Percentiles rank a stretch among this genome's conserved stretches.
phyloP scores from a whole-genome alignment of 1,284 basidiomycete genomes.

The Rugosomyces carneus region DNA sequence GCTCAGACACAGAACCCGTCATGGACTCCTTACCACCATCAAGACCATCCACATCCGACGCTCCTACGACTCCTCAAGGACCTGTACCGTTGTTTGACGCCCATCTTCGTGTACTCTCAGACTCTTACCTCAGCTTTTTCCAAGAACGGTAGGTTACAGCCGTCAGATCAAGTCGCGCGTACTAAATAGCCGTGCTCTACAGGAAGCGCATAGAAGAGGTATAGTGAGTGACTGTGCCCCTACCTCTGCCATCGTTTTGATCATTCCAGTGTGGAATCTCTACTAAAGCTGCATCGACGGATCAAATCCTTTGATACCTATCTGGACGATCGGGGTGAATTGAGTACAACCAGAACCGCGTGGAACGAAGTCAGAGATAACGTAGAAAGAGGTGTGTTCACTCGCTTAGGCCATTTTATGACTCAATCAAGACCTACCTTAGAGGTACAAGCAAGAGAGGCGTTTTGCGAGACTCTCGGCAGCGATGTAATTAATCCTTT shows the following conservation, averaged over 20 bases:
- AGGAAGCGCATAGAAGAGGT: conserved; percentile 79
- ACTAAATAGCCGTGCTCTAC: conserved; percentile 12
- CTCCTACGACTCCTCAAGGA: conserved; percentile 34
- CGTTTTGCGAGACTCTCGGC: conserved; percentile 66
- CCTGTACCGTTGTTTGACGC: conserved; percentile 67
- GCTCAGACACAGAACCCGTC: conserved; percentile 11
- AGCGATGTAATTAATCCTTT: conserved; percentile 69
- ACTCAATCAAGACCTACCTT: conserved; percentile 8
- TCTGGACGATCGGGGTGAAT: conserved; percentile 57
- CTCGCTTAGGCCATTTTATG: not conserved
- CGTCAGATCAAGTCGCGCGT: conserved; percentile 19
- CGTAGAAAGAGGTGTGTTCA: conserved; percentile 61
- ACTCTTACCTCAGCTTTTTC: conserved; percentile 80
- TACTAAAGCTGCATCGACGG: conserved; percentile 66
- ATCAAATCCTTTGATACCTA: conserved; percentile 60
- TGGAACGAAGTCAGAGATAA: conserved; percentile 85
- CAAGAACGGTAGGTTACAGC: conserved; percentile 63
- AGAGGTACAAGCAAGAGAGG: conserved; percentile 80
- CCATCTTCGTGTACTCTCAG: conserved; percentile 62
- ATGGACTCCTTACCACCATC: conserved; percentile 34
- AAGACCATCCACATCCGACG: conserved; percentile 39
- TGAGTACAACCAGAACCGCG: conserved; percentile 58
- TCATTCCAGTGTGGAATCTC: conserved; percentile 55
- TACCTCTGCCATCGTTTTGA: conserved; percentile 5
- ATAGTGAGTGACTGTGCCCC: conserved; percentile 53